Evolutionary conservation across 2,329 filamentous ascomycete species (phyloP).

Genomic region (Geosmithia putterillii): DNA sequence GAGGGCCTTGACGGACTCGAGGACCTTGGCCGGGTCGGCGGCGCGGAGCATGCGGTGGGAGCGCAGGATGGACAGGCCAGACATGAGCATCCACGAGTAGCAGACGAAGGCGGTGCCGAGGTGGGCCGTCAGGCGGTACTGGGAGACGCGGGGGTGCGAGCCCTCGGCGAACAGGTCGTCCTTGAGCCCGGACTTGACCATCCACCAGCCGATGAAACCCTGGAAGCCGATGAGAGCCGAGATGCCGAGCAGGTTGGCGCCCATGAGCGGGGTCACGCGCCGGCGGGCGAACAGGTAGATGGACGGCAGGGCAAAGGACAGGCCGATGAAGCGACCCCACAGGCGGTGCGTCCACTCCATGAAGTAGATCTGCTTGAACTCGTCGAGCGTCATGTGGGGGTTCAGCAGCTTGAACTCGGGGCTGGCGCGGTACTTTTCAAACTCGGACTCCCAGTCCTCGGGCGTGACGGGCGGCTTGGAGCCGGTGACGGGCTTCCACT

Average conservation of each 20-base stretch:
- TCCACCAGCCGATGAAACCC: conserved; percentile 96
- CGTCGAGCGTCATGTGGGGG: conserved; percentile 78
- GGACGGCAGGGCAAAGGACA: conserved; percentile 81
- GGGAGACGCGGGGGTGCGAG: conserved; percentile 81
- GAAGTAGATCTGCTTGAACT: conserved; percentile 98
- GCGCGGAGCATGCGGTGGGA: conserved; percentile 51
- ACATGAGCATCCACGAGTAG: conserved; percentile 89
- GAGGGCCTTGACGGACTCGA: conserved; percentile 48
- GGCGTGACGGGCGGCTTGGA: conserved; percentile 70
- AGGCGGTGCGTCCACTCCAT: conserved; percentile 98
- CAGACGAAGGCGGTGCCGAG: conserved; percentile 83
- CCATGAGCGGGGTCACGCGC: conserved; percentile 68
- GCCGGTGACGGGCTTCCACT: conserved; percentile 96
- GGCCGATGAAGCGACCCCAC: conserved; percentile 84
- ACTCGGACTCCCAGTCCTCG: conserved; percentile 84
- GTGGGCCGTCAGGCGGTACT: conserved; percentile 86
- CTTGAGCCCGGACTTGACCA: conserved; percentile 93
- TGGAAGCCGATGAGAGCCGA: conserved; percentile 87
- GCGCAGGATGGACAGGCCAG: conserved; percentile 74
- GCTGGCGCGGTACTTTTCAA: conserved; percentile 80
- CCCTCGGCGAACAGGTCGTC: conserved; percentile 91
- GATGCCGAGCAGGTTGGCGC: conserved; percentile 67
- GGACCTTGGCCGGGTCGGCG: conserved; percentile 49
- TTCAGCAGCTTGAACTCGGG: conserved; percentile 91
- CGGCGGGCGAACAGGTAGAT: conserved; percentile 76